Conservation (phyloP, 768 basidiomycete species). For the Serendipita vermifera region DNA sequence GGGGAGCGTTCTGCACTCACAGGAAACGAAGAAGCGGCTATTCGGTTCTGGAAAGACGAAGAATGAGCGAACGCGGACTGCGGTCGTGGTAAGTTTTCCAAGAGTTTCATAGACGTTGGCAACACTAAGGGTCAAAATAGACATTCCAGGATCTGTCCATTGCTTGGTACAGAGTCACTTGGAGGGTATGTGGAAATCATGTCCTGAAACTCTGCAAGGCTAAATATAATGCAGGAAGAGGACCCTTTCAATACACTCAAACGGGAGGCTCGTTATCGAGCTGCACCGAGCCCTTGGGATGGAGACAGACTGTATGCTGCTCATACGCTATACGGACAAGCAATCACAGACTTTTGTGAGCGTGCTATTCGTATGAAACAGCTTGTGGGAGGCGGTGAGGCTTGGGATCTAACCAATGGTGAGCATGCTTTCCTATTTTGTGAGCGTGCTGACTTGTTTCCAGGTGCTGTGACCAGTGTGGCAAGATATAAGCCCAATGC, state of each 20-base stretch:
- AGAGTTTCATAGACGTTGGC: neutral
- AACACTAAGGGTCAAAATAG: neutral
- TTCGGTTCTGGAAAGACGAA: neutral
- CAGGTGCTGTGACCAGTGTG: neutral
- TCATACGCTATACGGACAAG: neutral
- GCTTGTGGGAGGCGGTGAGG: neutral
- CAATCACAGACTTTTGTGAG: neutral
- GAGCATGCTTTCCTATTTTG: neutral
- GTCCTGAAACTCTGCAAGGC: too few species aligned
- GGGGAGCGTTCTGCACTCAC: neutral
- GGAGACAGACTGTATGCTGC: constrained; percentile 9
- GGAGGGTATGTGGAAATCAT: neutral
- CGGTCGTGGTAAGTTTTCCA: neutral
- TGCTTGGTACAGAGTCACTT: neutral
- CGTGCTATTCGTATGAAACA: neutral
- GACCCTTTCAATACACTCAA: neutral
- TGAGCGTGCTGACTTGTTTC: neutral
- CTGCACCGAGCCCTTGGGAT: neutral
- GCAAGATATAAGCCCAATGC: neutral
- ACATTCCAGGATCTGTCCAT: constrained; percentile 5
- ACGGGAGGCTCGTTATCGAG: neutral
- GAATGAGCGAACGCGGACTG: neutral
- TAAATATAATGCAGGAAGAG: neutral
- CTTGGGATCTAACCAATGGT: neutral
- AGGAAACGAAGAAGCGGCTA: constrained; percentile 7